phyloP scores from a whole-genome alignment of 2,329 filamentous ascomycete genomes.

The Magnaporthiopsis incrustans region DNA sequence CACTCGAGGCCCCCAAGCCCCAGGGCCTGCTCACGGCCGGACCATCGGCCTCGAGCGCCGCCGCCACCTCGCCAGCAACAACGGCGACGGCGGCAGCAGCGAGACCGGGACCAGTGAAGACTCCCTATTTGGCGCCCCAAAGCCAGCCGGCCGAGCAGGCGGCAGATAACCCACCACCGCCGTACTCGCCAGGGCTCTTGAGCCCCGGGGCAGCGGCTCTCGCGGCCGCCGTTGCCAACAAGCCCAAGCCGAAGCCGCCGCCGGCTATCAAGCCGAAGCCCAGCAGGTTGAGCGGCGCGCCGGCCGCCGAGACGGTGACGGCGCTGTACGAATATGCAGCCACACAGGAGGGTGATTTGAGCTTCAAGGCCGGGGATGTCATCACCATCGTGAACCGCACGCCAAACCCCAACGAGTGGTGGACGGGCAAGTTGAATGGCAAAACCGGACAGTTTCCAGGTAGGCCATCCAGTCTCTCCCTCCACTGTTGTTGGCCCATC shows the following conservation, averaged over 20 bases:
- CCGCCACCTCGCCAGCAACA: slow-evolving; percentile 5
- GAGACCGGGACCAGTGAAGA: slow-evolving; percentile 10
- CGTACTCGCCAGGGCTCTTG: slow-evolving; percentile 49
- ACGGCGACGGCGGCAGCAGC: slow-evolving; percentile 15
- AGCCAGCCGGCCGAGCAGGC: slow-evolving; percentile 27
- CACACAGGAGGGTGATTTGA: slow-evolving; percentile 88
- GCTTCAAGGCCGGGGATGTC: slow-evolving; percentile 77
- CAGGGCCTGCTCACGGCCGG: slow-evolving; percentile 45
- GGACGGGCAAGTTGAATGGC: slow-evolving; percentile 73
- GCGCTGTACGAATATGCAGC: slow-evolving; percentile 95
- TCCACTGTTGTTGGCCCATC: too few relatives aligned
- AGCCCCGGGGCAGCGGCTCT: slow-evolving; percentile 24
- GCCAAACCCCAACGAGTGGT: slow-evolving; percentile 96
- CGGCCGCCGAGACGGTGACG: slow-evolving; percentile 69
- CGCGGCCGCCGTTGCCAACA: slow-evolving; percentile 42
- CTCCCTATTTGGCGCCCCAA: slow-evolving; percentile 14
- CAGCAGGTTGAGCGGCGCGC: slow-evolving; percentile 56
- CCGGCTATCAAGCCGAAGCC: slow-evolving; percentile 75
- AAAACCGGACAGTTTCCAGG: slow-evolving; percentile 91
- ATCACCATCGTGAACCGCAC: slow-evolving; percentile 84
- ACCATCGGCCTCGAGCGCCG: slow-evolving; percentile 19
- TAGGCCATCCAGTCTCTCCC: slow-evolving; percentile 33
- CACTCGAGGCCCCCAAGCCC: slow-evolving; percentile 39
- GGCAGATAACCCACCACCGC: slow-evolving; percentile 58
- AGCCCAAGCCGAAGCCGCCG: slow-evolving; percentile 58